A percentile compares a stretch with the other conserved stretches of the same genome.
phyloP scores from a whole-genome alignment of 805 yeast species.

The Metschnikowia borealis region DNA sequence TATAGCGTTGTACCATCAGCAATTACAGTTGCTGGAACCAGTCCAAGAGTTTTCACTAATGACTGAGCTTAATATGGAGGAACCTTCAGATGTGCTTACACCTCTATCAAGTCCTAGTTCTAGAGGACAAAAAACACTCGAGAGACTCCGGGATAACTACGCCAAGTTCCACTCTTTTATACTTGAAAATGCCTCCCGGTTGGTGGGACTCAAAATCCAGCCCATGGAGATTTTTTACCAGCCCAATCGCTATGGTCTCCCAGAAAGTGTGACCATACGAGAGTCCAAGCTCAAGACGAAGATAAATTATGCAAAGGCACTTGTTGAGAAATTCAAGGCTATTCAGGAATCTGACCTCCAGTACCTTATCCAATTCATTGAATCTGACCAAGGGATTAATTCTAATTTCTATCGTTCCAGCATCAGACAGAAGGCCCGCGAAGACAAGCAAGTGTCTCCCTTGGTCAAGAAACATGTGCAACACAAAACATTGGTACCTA shows the following conservation, averaged over 20 bases:
- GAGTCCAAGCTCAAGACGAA: constrained; percentile 25
- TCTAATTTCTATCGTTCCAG: constrained; percentile 27
- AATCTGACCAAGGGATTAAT: constrained; percentile 14
- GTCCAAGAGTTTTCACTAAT: constrained; percentile 8
- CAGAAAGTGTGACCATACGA: constrained; percentile 25
- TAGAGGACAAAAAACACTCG: not conserved
- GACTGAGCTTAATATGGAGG: constrained; percentile 8
- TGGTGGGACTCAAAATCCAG: constrained; percentile 25
- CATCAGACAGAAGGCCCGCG: constrained; percentile 20
- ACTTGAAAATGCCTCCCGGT: constrained; percentile 12
- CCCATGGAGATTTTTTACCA: constrained; percentile 32
- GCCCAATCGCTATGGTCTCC: constrained; percentile 28
- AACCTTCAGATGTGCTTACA: not conserved
- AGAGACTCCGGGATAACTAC: constrained; percentile 13
- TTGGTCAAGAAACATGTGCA: constrained; percentile 19
- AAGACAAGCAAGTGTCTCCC: constrained; percentile 15
- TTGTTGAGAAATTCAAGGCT: constrained; percentile 21
- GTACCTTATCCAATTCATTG: constrained; percentile 18
- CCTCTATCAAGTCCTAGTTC: not conserved
- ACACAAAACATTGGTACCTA: constrained; percentile 26
- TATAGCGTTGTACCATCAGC: constrained; percentile 15
- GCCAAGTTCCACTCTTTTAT: constrained; percentile 21
- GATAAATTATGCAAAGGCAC: constrained; percentile 21
- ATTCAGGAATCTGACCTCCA: constrained; percentile 17
- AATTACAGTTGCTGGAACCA: constrained; percentile 11